Evolutionary conservation across 2,329 filamentous ascomycete genomes (phyloP).

Genomic region (Dactylellina parvicollis): DNA sequence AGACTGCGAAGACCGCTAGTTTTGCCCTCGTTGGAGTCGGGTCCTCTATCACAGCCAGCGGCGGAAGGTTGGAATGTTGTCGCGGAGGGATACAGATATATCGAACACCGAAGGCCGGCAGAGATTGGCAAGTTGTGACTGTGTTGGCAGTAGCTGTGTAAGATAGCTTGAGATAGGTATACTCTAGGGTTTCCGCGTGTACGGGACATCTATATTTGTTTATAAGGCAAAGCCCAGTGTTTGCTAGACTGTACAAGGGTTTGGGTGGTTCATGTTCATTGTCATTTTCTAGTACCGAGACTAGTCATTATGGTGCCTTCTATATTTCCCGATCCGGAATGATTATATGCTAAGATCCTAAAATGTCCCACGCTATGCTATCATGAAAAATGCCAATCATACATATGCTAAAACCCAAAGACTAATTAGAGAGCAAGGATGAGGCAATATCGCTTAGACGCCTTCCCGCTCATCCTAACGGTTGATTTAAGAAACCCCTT

Average conservation of each 20-base stretch:
- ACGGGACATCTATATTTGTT: no score
- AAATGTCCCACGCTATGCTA: slow-evolving; percentile 3
- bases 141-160: neutral
- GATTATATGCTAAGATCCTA: neutral
- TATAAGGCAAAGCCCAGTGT: no score
- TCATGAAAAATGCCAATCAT: neutral
- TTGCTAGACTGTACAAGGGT: no score
- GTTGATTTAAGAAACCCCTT: neutral
- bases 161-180: neutral
- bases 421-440: neutral
- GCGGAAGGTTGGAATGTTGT: slow-evolving; percentile 65
- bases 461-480: no score
- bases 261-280: no score
- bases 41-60: slow-evolving; percentile 58
- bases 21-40: slow-evolving; percentile 58
- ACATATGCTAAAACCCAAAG: neutral
- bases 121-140: slow-evolving; percentile 40
- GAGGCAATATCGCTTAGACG: no score
- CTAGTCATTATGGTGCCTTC: no score
- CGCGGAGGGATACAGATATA: slow-evolving; percentile 71
- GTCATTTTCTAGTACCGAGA: no score
- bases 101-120: slow-evolving; percentile 60
- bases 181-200: no score
- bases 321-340: no score
- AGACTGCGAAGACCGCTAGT: slow-evolving; percentile 68